Base-by-base conservation (phyloP, 1,139 yeast genomes). In the Saccharomyces hybrid region DNA sequence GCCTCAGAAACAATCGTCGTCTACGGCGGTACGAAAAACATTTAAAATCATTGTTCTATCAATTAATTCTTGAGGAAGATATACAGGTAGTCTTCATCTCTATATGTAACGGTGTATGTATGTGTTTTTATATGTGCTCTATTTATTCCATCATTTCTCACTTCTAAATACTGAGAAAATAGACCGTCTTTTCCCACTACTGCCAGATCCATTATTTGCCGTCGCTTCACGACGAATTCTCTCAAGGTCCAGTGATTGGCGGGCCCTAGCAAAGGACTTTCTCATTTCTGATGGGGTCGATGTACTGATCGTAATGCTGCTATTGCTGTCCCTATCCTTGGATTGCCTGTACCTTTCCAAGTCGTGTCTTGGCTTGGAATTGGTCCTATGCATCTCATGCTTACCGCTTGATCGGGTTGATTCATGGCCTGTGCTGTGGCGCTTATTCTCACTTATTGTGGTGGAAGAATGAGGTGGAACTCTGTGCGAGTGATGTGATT, bases 201-300 rank as follows among this genome's bases (percentile, higher is more conserved):
- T 55, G 47, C 53, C 55, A 16, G 54, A 51, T 28, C 60, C 62
- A 27, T 54, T 53, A 28, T 48, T 52, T 25, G 56, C 48, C 13
- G 58, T 23, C 11, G 61, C 61, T 44, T 65, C 68, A 46, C 63
- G 61, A 50, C 65, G 61, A 6, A 60, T 50, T 47, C 58, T 55
- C 46, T 67, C 70, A 42, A 65, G 50, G 48, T 67, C 70, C 7
- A 66, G 53, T 5, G 70, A 66, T 48, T 63, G 65, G 25, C 69
- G 60, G 3, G 64, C 63, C 46, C 57, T 58, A 16, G 63, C 59
- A 48, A 64, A 58, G 1, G 67, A 61, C 42, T 59, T 56, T 25
- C 58, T 60, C 51, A 59, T 53, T 13, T 56, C 63, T 11, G 55
- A 52, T 14, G 55, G 44, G 16, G 49, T 56, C 16, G 52, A 31